These are phyloP conservation scores for Yamadazyma sp. DNA, from an alignment of 805 yeast species.

Conservation along the genomic window DNA sequence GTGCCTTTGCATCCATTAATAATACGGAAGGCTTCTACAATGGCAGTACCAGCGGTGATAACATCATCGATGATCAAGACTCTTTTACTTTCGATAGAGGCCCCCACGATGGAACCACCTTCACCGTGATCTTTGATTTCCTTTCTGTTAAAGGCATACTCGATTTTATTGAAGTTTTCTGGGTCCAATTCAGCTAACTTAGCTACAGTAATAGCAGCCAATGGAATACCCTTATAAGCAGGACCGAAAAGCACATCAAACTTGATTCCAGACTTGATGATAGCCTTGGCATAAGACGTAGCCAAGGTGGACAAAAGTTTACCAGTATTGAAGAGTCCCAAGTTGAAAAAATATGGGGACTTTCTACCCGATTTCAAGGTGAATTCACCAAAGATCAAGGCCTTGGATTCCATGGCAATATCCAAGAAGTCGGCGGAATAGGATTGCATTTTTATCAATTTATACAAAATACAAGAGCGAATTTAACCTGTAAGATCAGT, in stretches of 20 bases:
- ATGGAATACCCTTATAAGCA: constrained; percentile 96
- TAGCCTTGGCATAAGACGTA: constrained; percentile 84
- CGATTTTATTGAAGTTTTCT: constrained; percentile 67
- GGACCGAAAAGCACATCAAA: constrained; percentile 95
- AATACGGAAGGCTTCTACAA: constrained; percentile 86
- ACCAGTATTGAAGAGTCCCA: constrained; percentile 88
- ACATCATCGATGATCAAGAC: constrained; percentile 93
- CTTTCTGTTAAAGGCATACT: constrained; percentile 94
- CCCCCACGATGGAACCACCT: constrained; percentile 94
- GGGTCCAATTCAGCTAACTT: constrained; percentile 90
- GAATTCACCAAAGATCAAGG: constrained; percentile 84
- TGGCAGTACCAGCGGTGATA: constrained; percentile 98
- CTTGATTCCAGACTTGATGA: constrained; percentile 74
- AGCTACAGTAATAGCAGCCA: constrained; percentile 90
- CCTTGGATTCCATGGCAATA: constrained; percentile 76
- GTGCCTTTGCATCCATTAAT: constrained; percentile 67
- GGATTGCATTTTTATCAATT: constrained; percentile 39
- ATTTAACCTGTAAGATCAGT: too few relatives aligned
- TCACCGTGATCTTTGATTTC: constrained; percentile 98
- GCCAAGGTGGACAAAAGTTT: constrained; percentile 77
- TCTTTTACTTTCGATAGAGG: constrained; percentile 64
- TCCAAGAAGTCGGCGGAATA: constrained; percentile 72
- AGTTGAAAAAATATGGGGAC: constrained; percentile 95
- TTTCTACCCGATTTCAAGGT: constrained; percentile 88
- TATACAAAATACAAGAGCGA: too few relatives aligned